Evolutionary conservation across 495 filamentous ascomycete species (phyloP).

Genomic region (Penicillium fimorum): DNA sequence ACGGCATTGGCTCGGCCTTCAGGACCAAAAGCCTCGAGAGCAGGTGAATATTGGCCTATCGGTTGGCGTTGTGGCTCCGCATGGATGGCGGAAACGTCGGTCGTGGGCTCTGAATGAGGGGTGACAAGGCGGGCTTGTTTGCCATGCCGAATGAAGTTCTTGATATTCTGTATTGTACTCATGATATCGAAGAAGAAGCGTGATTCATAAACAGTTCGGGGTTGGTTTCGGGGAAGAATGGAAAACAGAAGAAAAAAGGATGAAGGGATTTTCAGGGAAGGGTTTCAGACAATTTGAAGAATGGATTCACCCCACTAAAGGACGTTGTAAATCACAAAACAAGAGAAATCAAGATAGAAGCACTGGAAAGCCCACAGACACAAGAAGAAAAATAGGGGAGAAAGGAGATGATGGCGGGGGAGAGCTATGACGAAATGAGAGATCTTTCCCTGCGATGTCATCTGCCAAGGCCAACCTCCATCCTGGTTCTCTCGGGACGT

Average conservation of each 20-base stretch:
- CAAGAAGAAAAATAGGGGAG: slow-evolving; percentile 66
- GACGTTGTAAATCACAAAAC: not conserved
- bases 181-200: slow-evolving; percentile 34
- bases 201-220: slow-evolving; percentile 16
- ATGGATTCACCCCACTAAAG: not conserved
- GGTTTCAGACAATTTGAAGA: slow-evolving; percentile 2
- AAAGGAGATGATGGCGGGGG: slow-evolving; percentile 71
- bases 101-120: slow-evolving; percentile 63
- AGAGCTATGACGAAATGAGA: slow-evolving; percentile 32
- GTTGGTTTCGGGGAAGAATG: not conserved
- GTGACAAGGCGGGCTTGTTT: slow-evolving; percentile 83
- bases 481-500: slow-evolving; percentile 12
- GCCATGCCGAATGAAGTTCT: slow-evolving; percentile 98
- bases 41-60: slow-evolving; percentile 48
- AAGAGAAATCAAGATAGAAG: not conserved
- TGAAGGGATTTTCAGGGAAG: slow-evolving; percentile 36
- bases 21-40: slow-evolving; percentile 55
- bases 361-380: not conserved
- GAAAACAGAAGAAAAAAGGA: slow-evolving; percentile 21
- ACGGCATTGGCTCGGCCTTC: slow-evolving; percentile 48
- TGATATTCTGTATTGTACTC: slow-evolving; percentile 85
- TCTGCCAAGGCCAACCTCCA: slow-evolving; percentile 12
- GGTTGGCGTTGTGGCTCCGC: slow-evolving; percentile 61
- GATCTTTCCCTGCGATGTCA: slow-evolving; percentile 30
- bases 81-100: slow-evolving; percentile 64